Conservation (phyloP, 768 basidiomycete species). For the Lactarius deliciosus region DNA sequence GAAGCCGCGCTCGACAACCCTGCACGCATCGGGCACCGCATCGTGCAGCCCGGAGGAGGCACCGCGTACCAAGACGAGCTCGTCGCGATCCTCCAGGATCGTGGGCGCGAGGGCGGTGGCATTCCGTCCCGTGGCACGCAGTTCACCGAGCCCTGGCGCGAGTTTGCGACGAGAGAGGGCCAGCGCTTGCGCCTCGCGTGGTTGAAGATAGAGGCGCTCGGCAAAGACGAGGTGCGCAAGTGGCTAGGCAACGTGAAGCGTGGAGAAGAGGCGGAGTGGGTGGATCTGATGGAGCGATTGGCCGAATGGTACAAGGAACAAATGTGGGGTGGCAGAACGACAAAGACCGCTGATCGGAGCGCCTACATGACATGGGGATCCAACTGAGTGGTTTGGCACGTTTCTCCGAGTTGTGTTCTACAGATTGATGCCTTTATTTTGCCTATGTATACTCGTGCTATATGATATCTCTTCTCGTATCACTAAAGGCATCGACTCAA, state of each 20-base stretch:
- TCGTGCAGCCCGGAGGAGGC: slow-evolving; percentile 42
- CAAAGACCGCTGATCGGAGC: not conserved
- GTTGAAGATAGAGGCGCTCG: slow-evolving; percentile 46
- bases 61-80: slow-evolving; percentile 38
- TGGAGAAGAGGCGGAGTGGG: slow-evolving; percentile 43
- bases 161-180: slow-evolving; percentile 33
- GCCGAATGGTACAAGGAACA: not conserved
- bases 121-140: slow-evolving; percentile 45
- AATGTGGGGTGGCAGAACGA: not conserved
- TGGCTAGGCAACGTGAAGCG: slow-evolving; percentile 49
- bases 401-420: no score
- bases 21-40: slow-evolving; percentile 48
- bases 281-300: slow-evolving; percentile 41
- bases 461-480: not conserved
- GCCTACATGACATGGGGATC: no score
- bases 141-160: slow-evolving; percentile 47
- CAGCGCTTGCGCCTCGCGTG: slow-evolving; percentile 45
- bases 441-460: no score
- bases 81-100: slow-evolving; percentile 34
- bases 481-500: not conserved
- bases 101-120: slow-evolving; percentile 15
- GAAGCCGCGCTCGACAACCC: slow-evolving; percentile 44
- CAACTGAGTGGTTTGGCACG: no score
- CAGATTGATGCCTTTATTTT: no score
- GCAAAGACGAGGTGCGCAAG: slow-evolving; percentile 34